Percentiles rank a stretch among this genome's conserved stretches.
phyloP scores from a whole-genome alignment of 176 grass and related monocot genomes.

The Carex pumila region DNA sequence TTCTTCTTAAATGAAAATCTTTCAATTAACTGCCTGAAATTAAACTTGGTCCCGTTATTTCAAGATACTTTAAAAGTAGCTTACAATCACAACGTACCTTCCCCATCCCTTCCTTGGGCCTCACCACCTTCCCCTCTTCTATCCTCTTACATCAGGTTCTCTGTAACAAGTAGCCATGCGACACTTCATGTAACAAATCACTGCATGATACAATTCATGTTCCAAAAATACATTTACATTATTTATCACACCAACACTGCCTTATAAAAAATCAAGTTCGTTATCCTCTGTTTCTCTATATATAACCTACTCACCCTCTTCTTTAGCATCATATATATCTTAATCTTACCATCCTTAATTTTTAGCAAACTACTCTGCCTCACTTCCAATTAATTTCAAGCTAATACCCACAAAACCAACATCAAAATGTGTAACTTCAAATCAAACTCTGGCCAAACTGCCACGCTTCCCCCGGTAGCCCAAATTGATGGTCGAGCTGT shows the following conservation, averaged over 20 bases:
- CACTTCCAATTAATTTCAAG: neutral
- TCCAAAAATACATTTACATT: neutral
- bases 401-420: neutral
- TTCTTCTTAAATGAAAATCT: neutral
- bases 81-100: neutral
- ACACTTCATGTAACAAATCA: slow-evolving; percentile 4
- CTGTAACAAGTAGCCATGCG: neutral
- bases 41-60: neutral
- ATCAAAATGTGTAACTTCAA: slow-evolving; percentile 81
- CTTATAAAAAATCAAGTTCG: neutral
- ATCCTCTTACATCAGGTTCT: neutral
- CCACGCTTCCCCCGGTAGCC: neutral
- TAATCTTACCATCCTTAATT: neutral
- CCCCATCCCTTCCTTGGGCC: slow-evolving; percentile 6
- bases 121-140: slow-evolving; percentile 7
- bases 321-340: neutral
- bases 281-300: slow-evolving; percentile 3
- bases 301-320: slow-evolving; percentile 13
- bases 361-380: neutral
- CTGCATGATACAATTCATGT: neutral
- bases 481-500: slow-evolving; percentile 81
- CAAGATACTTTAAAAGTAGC: neutral
- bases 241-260: neutral
- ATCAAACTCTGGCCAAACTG: slow-evolving; percentile 42
- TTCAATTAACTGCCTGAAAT: neutral